Percentiles rank a stretch among this genome's conserved stretches.
Conservation (phyloP, 352 stramenopile genomes). For the Pelagophyceae sp. region DNA sequence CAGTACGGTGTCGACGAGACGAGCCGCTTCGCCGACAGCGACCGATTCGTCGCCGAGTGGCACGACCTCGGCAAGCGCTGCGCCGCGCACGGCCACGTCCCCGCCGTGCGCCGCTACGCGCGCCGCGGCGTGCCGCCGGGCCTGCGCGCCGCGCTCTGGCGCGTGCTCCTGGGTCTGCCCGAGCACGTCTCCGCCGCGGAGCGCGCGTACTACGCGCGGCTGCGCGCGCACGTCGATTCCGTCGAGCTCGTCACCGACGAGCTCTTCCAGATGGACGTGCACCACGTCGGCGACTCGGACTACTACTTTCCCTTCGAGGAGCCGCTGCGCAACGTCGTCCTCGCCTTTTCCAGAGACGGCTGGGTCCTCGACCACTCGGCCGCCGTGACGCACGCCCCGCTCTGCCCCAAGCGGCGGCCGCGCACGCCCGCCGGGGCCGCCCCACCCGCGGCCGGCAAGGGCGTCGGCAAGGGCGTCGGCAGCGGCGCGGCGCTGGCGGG, state of each 20-base stretch:
- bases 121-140: conserved; percentile 20
- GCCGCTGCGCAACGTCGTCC: conserved; percentile 24
- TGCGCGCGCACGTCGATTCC: neutral
- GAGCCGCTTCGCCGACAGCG: neutral
- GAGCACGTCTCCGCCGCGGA: neutral
- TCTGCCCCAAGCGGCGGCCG: conserved; percentile 10
- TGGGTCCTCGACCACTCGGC: conserved; percentile 26
- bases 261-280: conserved; percentile 27
- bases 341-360: conserved; percentile 25
- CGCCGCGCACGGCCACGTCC: conserved; percentile 18
- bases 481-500: no score
- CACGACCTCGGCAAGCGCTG: conserved; percentile 16
- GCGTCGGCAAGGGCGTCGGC: neutral
- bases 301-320: conserved; percentile 36
- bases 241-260: conserved; percentile 23
- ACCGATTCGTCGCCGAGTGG: conserved; percentile 20
- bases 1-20: conserved; percentile 25
- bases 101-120: conserved; percentile 15
- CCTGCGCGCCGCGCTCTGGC: conserved; percentile 14
- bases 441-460: neutral
- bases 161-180: neutral
- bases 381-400: conserved; percentile 12
- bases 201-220: conserved; percentile 9
- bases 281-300: conserved; percentile 29
- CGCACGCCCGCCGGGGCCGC: no score